These are phyloP conservation scores for Diacronema lutheri DNA, from an alignment of 78 protist species.

Conservation along the genomic window DNA sequence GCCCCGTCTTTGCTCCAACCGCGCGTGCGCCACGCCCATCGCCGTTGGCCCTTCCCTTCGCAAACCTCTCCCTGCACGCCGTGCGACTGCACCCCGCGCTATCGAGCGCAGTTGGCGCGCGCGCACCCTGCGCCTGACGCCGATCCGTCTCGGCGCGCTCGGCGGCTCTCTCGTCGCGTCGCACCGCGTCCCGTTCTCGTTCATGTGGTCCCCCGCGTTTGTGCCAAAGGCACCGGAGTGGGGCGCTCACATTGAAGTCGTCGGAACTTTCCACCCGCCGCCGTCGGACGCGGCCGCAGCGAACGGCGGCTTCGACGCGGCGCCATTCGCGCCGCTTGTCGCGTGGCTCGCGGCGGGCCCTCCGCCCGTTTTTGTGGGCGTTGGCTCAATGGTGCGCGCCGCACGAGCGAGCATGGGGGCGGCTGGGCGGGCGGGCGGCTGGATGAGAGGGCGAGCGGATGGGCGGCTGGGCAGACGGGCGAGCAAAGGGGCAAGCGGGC, in stretches of 20 bases:
- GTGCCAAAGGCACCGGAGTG: neutral
- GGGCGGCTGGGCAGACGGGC: too few species aligned
- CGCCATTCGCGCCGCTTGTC: too few species aligned
- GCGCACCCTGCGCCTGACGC: neutral
- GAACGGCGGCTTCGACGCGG: neutral
- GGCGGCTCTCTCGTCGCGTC: neutral
- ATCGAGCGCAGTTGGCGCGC: too few species aligned
- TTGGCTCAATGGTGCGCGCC: conserved; percentile 7
- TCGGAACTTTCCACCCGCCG: neutral
- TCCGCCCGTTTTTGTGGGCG: conserved; percentile 9
- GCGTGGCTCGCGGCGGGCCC: conserved; percentile 6
- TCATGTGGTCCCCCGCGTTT: neutral
- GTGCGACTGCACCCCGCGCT: too few species aligned
- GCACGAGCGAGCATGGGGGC: neutral
- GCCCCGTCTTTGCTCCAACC: too few species aligned
- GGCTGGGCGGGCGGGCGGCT: too few species aligned
- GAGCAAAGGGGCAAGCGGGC: too few species aligned
- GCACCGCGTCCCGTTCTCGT: neutral
- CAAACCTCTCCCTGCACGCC: too few species aligned
- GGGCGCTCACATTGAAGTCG: neutral
- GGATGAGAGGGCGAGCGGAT: too few species aligned
- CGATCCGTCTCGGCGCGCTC: neutral
- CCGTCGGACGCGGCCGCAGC: neutral
- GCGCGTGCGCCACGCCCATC: too few species aligned
- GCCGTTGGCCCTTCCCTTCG: too few species aligned